Evolutionary conservation across 169 alveolate genomes (phyloP).

Genomic region (Pseudocohnilembus persalinus): DNA sequence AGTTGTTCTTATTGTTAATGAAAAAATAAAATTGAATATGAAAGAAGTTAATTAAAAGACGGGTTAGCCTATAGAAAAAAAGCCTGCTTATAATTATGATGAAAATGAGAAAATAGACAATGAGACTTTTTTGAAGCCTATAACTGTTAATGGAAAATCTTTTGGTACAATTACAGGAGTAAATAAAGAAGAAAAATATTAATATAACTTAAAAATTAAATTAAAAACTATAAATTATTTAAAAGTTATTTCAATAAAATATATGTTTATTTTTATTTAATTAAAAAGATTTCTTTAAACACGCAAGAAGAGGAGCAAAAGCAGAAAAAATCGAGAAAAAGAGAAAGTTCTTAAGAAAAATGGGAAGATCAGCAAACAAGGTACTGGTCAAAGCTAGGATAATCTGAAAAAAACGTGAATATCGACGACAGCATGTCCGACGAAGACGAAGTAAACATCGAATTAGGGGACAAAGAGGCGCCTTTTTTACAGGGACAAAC

Average conservation of each 20-base stretch:
- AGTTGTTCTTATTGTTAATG: conserved; percentile 54
- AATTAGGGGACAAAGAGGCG: conserved; percentile 93
- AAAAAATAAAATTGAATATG: conserved; percentile 38
- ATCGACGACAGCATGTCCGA: conserved; percentile 51
- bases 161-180: conserved; percentile 86
- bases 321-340: conserved; percentile 53
- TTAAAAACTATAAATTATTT: no score
- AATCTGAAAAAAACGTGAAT: conserved; percentile 26
- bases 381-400: conserved; percentile 25
- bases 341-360: conserved; percentile 70
- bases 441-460: conserved; percentile 86
- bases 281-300: no score
- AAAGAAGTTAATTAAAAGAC: conserved; percentile 51
- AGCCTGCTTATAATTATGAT: conserved; percentile 27
- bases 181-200: no score
- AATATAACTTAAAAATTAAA: no score
- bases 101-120: no score
- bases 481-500: conserved; percentile 96
- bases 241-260: no score
- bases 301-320: conserved; percentile 66
- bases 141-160: conserved; percentile 7
- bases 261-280: no score
- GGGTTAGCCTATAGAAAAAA: conserved; percentile 42
- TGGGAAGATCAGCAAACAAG: conserved; percentile 76
- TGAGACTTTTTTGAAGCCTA: conserved; percentile 18